phyloP scores from a whole-genome alignment of 768 basidiomycete species.

The Mycena albidolilacea region DNA sequence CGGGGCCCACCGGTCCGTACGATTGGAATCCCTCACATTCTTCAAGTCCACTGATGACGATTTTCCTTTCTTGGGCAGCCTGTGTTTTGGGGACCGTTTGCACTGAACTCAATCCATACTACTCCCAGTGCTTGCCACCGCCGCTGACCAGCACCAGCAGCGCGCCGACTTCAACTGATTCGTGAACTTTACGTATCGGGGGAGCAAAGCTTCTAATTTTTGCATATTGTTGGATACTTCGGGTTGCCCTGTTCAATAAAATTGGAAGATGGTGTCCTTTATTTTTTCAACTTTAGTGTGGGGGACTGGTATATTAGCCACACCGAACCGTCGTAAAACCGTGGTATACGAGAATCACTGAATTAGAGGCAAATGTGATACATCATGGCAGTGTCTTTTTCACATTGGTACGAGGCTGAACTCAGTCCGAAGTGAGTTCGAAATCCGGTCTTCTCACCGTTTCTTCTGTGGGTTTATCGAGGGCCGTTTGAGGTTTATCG shows the following conservation, averaged over 20 bases:
- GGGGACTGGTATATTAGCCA: slow-evolving; percentile 10
- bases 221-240: slow-evolving; percentile 12
- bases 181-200: slow-evolving; percentile 4
- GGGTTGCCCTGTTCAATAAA: slow-evolving; percentile 12
- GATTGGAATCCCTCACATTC: slow-evolving; percentile 15
- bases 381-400: background rate
- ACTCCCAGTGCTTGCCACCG: slow-evolving; percentile 2
- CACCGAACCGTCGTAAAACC: background rate
- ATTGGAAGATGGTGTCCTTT: slow-evolving; percentile 9
- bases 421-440: no score
- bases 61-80: slow-evolving; percentile 1
- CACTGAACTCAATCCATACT: slow-evolving; percentile 8
- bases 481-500: background rate
- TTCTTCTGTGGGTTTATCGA: background rate
- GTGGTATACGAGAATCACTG: background rate
- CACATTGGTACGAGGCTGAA: background rate
- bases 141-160: background rate
- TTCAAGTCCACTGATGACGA: slow-evolving; percentile 12
- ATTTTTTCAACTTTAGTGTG: background rate
- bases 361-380: background rate
- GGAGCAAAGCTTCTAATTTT: background rate
- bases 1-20: slow-evolving; percentile 21
- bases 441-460: no score
- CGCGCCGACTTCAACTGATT: background rate
- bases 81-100: background rate